Base-by-base conservation (phyloP, 306 rosid species). In the Cucumis cinereus region DNA sequence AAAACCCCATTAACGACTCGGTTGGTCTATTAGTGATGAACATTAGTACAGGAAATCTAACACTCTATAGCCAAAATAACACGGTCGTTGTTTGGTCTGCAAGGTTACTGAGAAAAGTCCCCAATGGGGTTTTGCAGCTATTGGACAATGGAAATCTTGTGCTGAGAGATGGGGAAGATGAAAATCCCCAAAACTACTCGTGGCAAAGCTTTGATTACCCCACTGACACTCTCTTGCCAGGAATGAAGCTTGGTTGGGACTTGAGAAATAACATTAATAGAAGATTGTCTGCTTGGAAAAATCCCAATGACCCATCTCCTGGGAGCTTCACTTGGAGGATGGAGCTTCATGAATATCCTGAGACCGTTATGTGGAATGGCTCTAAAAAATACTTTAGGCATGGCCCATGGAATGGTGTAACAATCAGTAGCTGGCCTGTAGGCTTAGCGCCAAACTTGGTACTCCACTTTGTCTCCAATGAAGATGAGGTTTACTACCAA, bases 231-330 rank as follows among this genome's bases (percentile, higher is more conserved):
- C 4, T 84, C 22, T 30, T 85, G 14, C 78, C 84, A 4, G 88
- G 85, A 14, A 86, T 84, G 87, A 88, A 88, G 45, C 57, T 80
- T 0, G 92, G 89, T 1, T 84, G 87, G 88, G 82, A 90, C 86
- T 19, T 63, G 8, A 90, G 11, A 15, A 80, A 72, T 0, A 26
- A 78, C 8, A 59, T 88, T 0, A 63, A 83, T 17, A 74, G 92
- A 16, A 81, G 68, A 3, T 8, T 90, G 17, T 28, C 66, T 0
- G 82, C 95, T 1, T 90, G 95, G 92, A 86, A 80, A 43, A 83
- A 52, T 54, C 74, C 40, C 53, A 80, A 90, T 16, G 90, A 87
- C 49, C 90, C 88, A 0, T 86, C 88, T 45, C 80, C 84, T 0
- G 91, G 91, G 49, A 73, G 75, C 53, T 67, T 82, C 0, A 83